These are phyloP conservation scores for Leccinum longicurvipes DNA, from an alignment of 768 basidiomycete species.

Conservation along the genomic window DNA sequence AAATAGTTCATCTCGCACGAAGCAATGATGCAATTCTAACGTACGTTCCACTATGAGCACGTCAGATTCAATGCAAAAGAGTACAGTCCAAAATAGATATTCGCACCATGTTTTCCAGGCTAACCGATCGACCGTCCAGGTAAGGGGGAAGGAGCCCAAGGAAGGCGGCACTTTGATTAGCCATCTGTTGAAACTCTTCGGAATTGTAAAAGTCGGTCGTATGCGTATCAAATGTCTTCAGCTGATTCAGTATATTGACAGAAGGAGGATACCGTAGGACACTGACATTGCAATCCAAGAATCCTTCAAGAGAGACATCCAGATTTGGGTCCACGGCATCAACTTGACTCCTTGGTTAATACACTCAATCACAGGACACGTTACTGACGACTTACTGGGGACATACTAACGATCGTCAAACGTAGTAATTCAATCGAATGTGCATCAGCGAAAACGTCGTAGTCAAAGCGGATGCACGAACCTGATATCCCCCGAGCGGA, in stretches of 20 bases:
- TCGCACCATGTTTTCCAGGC: conserved; percentile 56
- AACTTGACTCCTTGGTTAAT: conserved; percentile 36
- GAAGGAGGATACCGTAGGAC: background rate
- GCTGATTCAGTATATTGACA: background rate
- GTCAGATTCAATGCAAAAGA: conserved; percentile 2
- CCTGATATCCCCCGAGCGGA: conserved; percentile 66
- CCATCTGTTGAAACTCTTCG: conserved; percentile 44
- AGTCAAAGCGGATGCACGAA: conserved; percentile 10
- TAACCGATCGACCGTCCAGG: conserved; percentile 51
- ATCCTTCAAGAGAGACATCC: conserved; percentile 66
- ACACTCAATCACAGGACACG: background rate
- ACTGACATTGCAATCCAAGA: conserved; percentile 54
- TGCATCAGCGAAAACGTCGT: conserved; percentile 6
- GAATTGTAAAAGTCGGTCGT: conserved; percentile 57
- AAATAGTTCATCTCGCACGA: background rate
- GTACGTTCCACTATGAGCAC: conserved; percentile 43
- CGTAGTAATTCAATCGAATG: background rate
- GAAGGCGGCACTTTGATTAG: conserved; percentile 44
- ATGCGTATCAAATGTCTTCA: conserved; percentile 45
- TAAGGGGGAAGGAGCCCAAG: conserved; percentile 47
- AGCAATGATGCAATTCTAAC: conserved; percentile 6
- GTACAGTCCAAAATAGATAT: background rate
- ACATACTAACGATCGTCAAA: conserved; percentile 31
- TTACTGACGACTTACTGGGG: conserved; percentile 33
- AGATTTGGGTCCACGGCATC: conserved; percentile 61